Evolutionary conservation across 495 filamentous ascomycete genomes (phyloP), one percentile per base, ranked within the genome.

Genomic region (Aspergillus steynii): DNA sequence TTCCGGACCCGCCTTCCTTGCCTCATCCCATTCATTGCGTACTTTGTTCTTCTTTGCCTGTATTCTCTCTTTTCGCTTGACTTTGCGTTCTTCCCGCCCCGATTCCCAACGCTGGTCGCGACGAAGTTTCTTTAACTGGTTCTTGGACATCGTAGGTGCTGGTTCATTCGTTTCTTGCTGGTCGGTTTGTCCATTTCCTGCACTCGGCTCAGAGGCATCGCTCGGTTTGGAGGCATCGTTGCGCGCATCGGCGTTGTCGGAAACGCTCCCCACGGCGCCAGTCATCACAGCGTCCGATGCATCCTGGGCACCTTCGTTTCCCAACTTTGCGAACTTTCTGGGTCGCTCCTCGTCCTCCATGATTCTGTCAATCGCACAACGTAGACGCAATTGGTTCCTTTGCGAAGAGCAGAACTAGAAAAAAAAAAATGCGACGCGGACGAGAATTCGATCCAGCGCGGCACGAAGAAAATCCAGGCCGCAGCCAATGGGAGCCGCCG

Each of bases 51-150:
- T 88, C 61, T 84, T 87, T 25, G 84, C 82, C 51, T 82, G 76
- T 5, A 82, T 75, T 70, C 92, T 93, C 60, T 92, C 87, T 70
- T 88, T 91, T 29, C 91, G 87, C 53, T 84, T 83, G 5, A 67
- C 74, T 66, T 88, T 92, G 68, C 92, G 90, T n/a, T 80, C 76
- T 14, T 86, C 86, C 55, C 85, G 86, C 14, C 80, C 82, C 6
- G 82, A 82, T 57, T 92, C 90, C 85, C 87, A 93, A 69, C 78
- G 72, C 68, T 90, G 77, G 59, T 82, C 77, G 34, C 83, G 83
- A 32, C 75, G 81, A 29, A 91, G 77, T 66, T 90, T 92, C 73
- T 94, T 96, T 51, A 86, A 72, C 62, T 91, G 87, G 63, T 86
- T 93, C 65, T 97, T 99, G 12, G 95, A 96, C 37, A 90, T 64